Base-by-base conservation (phyloP, 495 filamentous ascomycete species). In the Lentithecium fluviatile region DNA sequence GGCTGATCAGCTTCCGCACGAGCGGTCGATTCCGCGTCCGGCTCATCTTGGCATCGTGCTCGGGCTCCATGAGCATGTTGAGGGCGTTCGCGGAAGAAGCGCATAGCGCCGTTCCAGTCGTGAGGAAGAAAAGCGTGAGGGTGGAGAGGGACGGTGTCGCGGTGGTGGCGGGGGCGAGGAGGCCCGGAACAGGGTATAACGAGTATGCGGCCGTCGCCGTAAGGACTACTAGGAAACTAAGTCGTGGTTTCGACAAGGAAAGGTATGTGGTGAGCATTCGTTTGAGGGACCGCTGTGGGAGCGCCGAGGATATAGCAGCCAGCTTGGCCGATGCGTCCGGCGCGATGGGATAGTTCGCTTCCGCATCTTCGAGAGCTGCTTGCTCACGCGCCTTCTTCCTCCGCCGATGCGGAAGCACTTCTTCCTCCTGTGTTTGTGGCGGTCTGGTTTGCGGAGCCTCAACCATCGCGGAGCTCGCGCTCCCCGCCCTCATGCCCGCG, bases 41-140 rank as follows among this genome's bases (percentile, higher is more conserved):
- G 19, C 80, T 85, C 94, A 98, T 98, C 65, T 87, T 85, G 23
- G 88, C 90, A 75, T 98, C 94, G 74, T 91, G 89, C 62, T 83
- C 80, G 13, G 87, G 92, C 75, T 98, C 94, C 68, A 95, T 85
- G 64, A 95, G 85, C 94, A 98, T 98, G 78, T 98, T 98, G 50
- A 97, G 78, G 0, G 94, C 86, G 67, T 97, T 98, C 45, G 94
- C 94, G 62, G 86, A 88, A 48, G 91, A 90, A 29, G 79, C 88
- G 69, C 87, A 88, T 7, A 97, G 82, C 15, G 93, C 83, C 0
- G 94, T 98, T 47, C 94, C 94, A 13, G 83, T 80, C 0, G 93
- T 96, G 66, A 98, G 84, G 80, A 95, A 97, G 58, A 93, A 78
- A 17, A 98, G 86, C 10, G 95, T 98, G 36, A 97, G 78, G 5